These are phyloP conservation scores for Cytospora piceae DNA, from an alignment of 2,329 filamentous ascomycete species.

Conservation along the genomic window DNA sequence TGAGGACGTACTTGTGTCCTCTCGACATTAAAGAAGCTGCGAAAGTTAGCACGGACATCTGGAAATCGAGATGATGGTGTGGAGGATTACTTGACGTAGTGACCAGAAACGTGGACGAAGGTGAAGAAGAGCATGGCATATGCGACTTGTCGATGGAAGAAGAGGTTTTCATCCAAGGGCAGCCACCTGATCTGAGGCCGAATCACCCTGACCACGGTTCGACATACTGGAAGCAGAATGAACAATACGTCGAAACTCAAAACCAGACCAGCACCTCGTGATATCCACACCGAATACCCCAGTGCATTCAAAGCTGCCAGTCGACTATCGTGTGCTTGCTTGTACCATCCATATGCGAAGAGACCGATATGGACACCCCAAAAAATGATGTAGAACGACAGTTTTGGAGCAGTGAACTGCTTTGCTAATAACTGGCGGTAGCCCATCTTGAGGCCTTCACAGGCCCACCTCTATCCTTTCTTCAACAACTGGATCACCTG, in stretches of 20 bases:
- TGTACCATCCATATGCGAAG: slow-evolving; percentile 87
- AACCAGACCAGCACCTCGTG: slow-evolving; percentile 86
- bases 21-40: slow-evolving; percentile 93
- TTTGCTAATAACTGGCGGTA: slow-evolving; percentile 53
- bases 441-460: slow-evolving; percentile 43
- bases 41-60: not conserved
- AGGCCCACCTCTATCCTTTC: slow-evolving; percentile 36
- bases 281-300: slow-evolving; percentile 91
- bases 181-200: slow-evolving; percentile 86
- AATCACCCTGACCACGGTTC: slow-evolving; percentile 82
- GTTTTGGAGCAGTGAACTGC: slow-evolving; percentile 71
- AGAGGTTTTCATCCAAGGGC: slow-evolving; percentile 93
- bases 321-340: slow-evolving; percentile 70
- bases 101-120: slow-evolving; percentile 72
- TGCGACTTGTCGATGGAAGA: slow-evolving; percentile 94
- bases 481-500: slow-evolving; percentile 43
- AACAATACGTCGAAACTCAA: slow-evolving; percentile 83
- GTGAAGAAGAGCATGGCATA: slow-evolving; percentile 87
- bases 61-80: not conserved
- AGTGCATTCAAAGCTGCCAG: slow-evolving; percentile 81
- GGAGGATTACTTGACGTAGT: slow-evolving; percentile 85
- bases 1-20: slow-evolving; percentile 78
- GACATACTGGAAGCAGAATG: slow-evolving; percentile 92
- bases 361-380: slow-evolving; percentile 77
- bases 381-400: slow-evolving; percentile 81